A percentile compares a stretch with the other conserved stretches of the same genome.
Evolutionary conservation across 2,329 filamentous ascomycete species (phyloP).

Genomic region (Achaetomium macrosporum): DNA sequence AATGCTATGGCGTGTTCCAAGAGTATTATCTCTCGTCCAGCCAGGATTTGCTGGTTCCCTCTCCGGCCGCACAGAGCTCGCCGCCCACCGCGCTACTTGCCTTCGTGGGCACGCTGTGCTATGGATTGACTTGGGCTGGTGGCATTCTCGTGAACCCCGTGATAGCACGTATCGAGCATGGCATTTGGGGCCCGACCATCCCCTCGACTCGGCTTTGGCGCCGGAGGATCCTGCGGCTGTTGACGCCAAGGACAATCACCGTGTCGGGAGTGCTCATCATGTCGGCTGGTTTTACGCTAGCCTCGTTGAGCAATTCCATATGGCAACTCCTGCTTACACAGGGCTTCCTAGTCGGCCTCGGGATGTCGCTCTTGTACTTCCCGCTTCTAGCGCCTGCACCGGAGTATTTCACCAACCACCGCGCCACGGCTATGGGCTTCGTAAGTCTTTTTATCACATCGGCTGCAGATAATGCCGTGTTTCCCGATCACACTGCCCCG

Average conservation of each 20-base stretch:
- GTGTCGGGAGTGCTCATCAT: conserved; percentile 37
- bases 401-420: conserved; percentile 44
- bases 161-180: conserved; percentile 37
- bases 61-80: conserved; percentile 27
- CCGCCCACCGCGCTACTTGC: conserved; percentile 39
- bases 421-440: conserved; percentile 41
- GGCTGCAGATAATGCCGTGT: no score
- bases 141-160: conserved; percentile 44
- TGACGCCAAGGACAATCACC: conserved; percentile 35
- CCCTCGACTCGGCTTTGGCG: conserved; percentile 21
- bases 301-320: conserved; percentile 31
- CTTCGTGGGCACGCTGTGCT: conserved; percentile 44
- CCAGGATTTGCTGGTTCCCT: conserved; percentile 34
- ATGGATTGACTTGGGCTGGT: conserved; percentile 45
- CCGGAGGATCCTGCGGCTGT: conserved; percentile 22
- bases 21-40: conserved; percentile 40
- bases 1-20: conserved; percentile 45
- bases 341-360: conserved; percentile 38
- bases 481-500: no score
- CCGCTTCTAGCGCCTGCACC: conserved; percentile 41
- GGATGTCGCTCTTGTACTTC: conserved; percentile 40
- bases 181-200: conserved; percentile 23
- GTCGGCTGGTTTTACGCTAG: conserved; percentile 38
- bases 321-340: conserved; percentile 41
- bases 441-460: conserved; percentile 23